phyloP scores from a whole-genome alignment of 768 basidiomycete genomes.

The Mycena floridula region DNA sequence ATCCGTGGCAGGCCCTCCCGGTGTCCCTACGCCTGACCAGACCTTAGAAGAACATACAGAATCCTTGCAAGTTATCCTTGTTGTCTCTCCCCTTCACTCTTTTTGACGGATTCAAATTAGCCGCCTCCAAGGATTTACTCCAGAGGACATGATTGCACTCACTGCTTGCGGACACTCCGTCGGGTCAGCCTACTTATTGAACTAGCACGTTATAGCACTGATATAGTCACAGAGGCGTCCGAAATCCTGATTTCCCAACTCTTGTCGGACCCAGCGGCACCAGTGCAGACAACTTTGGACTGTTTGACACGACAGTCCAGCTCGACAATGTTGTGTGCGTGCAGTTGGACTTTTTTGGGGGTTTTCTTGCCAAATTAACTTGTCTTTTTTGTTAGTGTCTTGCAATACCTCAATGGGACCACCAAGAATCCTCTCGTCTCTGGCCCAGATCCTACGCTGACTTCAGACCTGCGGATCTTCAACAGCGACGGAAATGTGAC shows the following conservation, averaged over 20 bases:
- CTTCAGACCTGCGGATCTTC: slow-evolving; percentile 19
- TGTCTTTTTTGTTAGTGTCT: slow-evolving; percentile 3
- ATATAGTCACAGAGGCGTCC: slow-evolving; percentile 9
- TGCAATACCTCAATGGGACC: slow-evolving; percentile 5
- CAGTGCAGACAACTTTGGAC: background rate
- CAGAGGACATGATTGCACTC: slow-evolving; percentile 9
- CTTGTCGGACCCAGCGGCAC: background rate
- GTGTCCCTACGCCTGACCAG: slow-evolving; percentile 39
- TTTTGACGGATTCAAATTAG: too few species aligned
- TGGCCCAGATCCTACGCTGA: slow-evolving; percentile 11
- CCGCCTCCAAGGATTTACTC: slow-evolving; percentile 33
- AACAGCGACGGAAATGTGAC: slow-evolving; percentile 15
- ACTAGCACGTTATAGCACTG: too few species aligned
- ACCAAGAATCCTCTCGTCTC: slow-evolving; percentile 13
- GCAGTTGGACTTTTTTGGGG: background rate
- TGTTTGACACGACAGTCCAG: slow-evolving; percentile 1
- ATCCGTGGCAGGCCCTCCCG: slow-evolving; percentile 26
- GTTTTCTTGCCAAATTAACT: slow-evolving; percentile 5
- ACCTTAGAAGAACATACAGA: slow-evolving; percentile 30
- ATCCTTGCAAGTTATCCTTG: slow-evolving; percentile 33
- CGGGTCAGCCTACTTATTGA: too few species aligned
- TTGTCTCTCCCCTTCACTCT: too few species aligned
- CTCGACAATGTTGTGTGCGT: slow-evolving; percentile 7
- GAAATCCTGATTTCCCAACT: slow-evolving; percentile 8
- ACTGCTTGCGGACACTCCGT: slow-evolving; percentile 10